phyloP scores from a whole-genome alignment of 2,329 filamentous ascomycete species.

The Zopfia rhizophila region DNA sequence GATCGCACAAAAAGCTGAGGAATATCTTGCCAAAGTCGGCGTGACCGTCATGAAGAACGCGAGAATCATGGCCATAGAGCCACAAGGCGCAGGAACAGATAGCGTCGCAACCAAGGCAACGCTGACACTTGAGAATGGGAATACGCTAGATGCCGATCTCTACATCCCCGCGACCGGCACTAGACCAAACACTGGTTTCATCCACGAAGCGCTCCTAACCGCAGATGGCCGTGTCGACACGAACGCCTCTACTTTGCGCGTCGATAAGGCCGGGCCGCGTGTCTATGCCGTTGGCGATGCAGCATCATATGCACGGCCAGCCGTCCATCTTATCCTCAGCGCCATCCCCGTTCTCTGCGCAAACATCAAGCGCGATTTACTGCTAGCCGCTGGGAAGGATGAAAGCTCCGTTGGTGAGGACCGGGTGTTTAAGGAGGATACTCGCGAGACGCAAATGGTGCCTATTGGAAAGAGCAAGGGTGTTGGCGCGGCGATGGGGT shows the following conservation, averaged over 20 bases:
- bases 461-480: conserved; percentile 35
- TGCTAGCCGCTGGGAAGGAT: conserved; percentile 45
- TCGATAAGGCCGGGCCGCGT: conserved; percentile 29
- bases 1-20: conserved; percentile 42
- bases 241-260: conserved; percentile 41
- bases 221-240: conserved; percentile 36
- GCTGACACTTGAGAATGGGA: conserved; percentile 54
- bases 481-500: conserved; percentile 42
- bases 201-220: conserved; percentile 35
- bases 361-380: conserved; percentile 63
- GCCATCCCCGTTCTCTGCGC: conserved; percentile 51
- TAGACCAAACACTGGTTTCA: conserved; percentile 43
- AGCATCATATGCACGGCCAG: conserved; percentile 43
- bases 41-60: conserved; percentile 59
- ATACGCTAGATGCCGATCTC: conserved; percentile 44
- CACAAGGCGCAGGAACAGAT: conserved; percentile 46
- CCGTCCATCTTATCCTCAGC: conserved; percentile 46
- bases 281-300: conserved; percentile 52
- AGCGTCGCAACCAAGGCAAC: conserved; percentile 46
- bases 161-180: conserved; percentile 50
- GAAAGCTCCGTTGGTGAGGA: conserved; percentile 27
- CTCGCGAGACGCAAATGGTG: conserved; percentile 35
- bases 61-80: conserved; percentile 48
- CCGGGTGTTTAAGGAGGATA: conserved; percentile 26
- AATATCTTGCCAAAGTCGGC: conserved; percentile 54